Conservation (phyloP, 2,329 filamentous ascomycete genomes). For the Mycosphaerella arachidis region DNA sequence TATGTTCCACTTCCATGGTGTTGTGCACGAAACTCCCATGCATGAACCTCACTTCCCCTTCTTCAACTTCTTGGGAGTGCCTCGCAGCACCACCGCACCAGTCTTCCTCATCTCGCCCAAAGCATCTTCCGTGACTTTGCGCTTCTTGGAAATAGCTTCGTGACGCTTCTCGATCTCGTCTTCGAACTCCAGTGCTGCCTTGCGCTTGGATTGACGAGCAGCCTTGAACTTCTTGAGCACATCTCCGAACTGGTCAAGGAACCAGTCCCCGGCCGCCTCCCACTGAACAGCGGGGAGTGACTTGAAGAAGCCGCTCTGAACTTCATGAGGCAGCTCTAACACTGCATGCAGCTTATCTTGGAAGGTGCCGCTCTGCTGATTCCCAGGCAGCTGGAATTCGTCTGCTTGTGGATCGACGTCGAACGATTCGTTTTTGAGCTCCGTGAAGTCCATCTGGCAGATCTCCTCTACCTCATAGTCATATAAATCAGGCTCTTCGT, state of each 20-base stretch:
- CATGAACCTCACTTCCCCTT: conserved; percentile 17
- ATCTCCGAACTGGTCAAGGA: conserved; percentile 52
- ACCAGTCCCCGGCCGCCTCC: conserved; percentile 60
- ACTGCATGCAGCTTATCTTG: conserved; percentile 20
- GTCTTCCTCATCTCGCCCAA: conserved; percentile 48
- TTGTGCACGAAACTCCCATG: neutral
- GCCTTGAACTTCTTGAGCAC: conserved; percentile 50
- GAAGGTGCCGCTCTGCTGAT: conserved; percentile 16
- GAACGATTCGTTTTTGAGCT: conserved; percentile 28
- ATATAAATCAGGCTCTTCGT: conserved; percentile 10
- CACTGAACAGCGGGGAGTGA: conserved; percentile 52
- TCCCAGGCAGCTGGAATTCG: conserved; percentile 9
- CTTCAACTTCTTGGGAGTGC: conserved; percentile 37
- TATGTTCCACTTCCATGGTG: neutral
- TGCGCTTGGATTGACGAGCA: conserved; percentile 51
- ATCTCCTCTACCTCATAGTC: conserved; percentile 29
- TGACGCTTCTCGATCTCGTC: conserved; percentile 52
- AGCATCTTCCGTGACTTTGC: conserved; percentile 36
- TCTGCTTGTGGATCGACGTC: conserved; percentile 24
- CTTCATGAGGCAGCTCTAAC: conserved; percentile 15
- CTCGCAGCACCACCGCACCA: conserved; percentile 50
- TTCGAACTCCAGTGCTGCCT: conserved; percentile 52
- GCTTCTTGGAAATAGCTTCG: conserved; percentile 47
- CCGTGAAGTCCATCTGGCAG: conserved; percentile 23
- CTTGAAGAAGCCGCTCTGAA: conserved; percentile 49